Evolutionary conservation across 2,329 filamentous ascomycete species (phyloP), one percentile per base, ranked within the genome.

Genomic region (Sporothrix brasiliensis): DNA sequence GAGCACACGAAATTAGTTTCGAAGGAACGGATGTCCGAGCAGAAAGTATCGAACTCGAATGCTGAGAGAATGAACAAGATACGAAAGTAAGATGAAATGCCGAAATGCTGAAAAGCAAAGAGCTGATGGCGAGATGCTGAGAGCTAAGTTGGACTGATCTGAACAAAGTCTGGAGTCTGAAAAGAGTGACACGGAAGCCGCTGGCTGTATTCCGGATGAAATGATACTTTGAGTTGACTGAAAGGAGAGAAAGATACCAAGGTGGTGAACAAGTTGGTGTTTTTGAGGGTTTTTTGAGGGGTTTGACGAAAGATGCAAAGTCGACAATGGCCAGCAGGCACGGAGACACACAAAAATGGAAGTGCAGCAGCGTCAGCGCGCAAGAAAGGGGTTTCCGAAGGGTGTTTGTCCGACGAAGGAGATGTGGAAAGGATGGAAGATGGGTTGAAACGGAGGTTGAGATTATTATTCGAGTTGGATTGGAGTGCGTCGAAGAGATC

Each of bases 361-460:
- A 65, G 68, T 70, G 69, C 69, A 50, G 69, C 69, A 68, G 69
- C 69, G 65, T 68, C 69, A 70, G 65, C 65, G 69, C 69, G 69
- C 69, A 70, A 68, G 24, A 54, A 70, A 63, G 21, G 41, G 16
- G 50, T 24, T 24, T 65, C 24, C 61, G 44, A 50, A 34, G 19
- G 27, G 61, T 30, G 61, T 30, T 34, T 63, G 58, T 47, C 21
- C 58, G 47, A 65, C 61, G 44, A 61, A n/a, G 39, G n/a, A 47
- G 30, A 34, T 50, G 61, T 65, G 61, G 41, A n/a, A 34, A 65
- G 44, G 44, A 10, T 50, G 49, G 49, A 50, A 3, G 44, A n/a
- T 21, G 41, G 16, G 30, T 65, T 14, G 61, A 53, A 27, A 47
- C 52, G 16, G 44, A 21, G 39, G 54, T 49, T 21, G 61, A 41